Base-by-base conservation (phyloP, 2,329 filamentous ascomycete species). In the Hypoxylon sp. region DNA sequence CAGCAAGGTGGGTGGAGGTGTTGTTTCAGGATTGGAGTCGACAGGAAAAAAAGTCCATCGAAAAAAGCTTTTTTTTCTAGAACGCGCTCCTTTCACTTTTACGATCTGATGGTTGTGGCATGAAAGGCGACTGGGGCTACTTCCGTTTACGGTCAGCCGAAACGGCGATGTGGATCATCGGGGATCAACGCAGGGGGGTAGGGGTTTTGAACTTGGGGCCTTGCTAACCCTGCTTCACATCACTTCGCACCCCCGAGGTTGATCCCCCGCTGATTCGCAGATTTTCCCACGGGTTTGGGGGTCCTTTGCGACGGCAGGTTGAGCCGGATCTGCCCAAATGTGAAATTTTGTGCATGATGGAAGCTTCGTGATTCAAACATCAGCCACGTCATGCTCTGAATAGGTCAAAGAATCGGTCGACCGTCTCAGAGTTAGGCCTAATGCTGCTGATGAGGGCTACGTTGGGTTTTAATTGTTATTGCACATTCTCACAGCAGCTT, bases 201-300 rank as follows among this genome's bases (percentile, higher is more conserved):
- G 9, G 21, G 9, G n/a, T n/a, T n/a, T 25, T 25, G 5, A 25
- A 25, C 9, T 6, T 25, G 21, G 21, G 21, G 21, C 9, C 21
- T n/a, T 9, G 21, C 35, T 20, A n/a, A n/a, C 46, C 40, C 20
- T 47, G 44, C 35, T 25, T 25, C 27, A 17, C 51, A 44, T 53
- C 44, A 41, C 35, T 25, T 25, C 27, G 15, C 51, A 44, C 51
- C 21, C 56, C 53, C 35, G 45, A 42, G 19, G 43, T 6, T 43
- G 51, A 59, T 59, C 56, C 46, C 56, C 56, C 56, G 49, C 51
- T 36, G 48, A 59, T 56, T 49, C 16, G 25, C 51, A 11, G 34
- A 32, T 13, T 27, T 7, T 23, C 15, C 36, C 23, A 23, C n/a
- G 9, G 42, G 31, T n/a, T 17, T 30, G 36, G 17, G 30, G 8